Percentiles rank a stretch among this genome's conserved stretches.
These are phyloP conservation scores for Sporisorium reilianum DNA, from an alignment of 1,284 basidiomycete species.

Conservation along the genomic window DNA sequence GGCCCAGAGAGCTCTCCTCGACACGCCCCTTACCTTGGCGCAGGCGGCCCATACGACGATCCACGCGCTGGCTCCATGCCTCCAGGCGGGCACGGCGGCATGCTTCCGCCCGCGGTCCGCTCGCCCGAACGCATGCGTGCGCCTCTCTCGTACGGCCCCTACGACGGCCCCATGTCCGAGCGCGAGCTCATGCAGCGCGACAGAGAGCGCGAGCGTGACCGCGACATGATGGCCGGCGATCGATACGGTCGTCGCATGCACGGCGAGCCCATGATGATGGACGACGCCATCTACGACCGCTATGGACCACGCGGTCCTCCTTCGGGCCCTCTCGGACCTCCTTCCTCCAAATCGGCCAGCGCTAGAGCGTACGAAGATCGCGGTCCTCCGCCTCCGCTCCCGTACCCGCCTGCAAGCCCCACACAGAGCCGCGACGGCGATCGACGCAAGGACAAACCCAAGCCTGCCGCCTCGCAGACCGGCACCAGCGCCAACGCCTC, in stretches of 20 bases:
- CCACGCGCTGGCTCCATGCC: constrained; percentile 29
- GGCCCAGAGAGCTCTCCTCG: constrained; percentile 38
- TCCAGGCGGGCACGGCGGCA: constrained; percentile 34
- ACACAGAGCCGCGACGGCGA: constrained; percentile 43
- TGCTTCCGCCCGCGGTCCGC: constrained; percentile 40
- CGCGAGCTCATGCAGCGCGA: constrained; percentile 42
- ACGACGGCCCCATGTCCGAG: constrained; percentile 40
- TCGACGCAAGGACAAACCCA: constrained; percentile 44
- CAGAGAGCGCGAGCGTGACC: constrained; percentile 35
- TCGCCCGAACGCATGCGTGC: constrained; percentile 50
- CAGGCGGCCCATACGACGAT: constrained; percentile 32
- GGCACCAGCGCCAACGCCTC: constrained; percentile 8
- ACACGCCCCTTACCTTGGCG: constrained; percentile 31
- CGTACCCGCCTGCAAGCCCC: constrained; percentile 46
- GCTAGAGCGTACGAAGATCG: constrained; percentile 39
- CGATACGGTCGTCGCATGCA: constrained; percentile 47
- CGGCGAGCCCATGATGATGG: constrained; percentile 40
- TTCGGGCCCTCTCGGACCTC: constrained; percentile 34
- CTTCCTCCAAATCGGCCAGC: constrained; percentile 31
- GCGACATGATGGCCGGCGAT: constrained; percentile 46
- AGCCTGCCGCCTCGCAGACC: constrained; percentile 16
- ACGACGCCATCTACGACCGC: constrained; percentile 42
- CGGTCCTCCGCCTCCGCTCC: constrained; percentile 38
- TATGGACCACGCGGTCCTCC: constrained; percentile 43
- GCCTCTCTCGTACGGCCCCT: constrained; percentile 31